Evolutionary conservation across 768 basidiomycete genomes (phyloP).

Genomic region (Pleurotus giganteus): DNA sequence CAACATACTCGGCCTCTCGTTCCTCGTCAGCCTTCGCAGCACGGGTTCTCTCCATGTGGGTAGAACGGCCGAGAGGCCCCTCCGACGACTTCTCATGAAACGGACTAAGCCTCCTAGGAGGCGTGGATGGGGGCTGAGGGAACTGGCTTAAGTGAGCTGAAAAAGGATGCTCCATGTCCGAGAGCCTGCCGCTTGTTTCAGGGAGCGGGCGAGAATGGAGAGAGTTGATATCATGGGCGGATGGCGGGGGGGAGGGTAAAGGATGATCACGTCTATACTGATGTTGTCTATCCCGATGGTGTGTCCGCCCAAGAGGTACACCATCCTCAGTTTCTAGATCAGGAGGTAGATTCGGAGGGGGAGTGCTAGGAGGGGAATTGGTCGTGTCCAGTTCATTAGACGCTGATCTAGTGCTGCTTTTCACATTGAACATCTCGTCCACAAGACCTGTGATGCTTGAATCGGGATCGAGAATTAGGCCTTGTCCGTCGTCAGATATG

Average conservation of each 20-base stretch:
- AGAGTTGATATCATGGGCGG: slow-evolving; percentile 1
- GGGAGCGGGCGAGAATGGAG: slow-evolving; percentile 3
- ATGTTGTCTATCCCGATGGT: slow-evolving; percentile 48
- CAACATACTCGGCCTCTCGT: slow-evolving; percentile 21
- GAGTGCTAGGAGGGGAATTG: slow-evolving; percentile 29
- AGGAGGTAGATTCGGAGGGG: slow-evolving; percentile 47
- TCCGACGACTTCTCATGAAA: slow-evolving; percentile 24
- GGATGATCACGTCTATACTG: slow-evolving; percentile 1
- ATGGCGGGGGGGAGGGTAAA: neutral
- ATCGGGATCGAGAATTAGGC: slow-evolving; percentile 41
- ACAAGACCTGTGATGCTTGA: slow-evolving; percentile 71
- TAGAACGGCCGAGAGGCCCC: slow-evolving; percentile 32
- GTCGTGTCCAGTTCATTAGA: neutral
- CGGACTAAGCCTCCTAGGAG: slow-evolving; percentile 1
- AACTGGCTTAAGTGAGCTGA: slow-evolving; percentile 27
- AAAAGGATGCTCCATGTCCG: slow-evolving; percentile 30
- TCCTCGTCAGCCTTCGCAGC: slow-evolving; percentile 28
- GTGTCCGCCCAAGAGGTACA: slow-evolving; percentile 60
- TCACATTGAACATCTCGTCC: slow-evolving; percentile 57
- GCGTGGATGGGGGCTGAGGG: slow-evolving; percentile 18
- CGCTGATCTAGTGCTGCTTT: slow-evolving; percentile 19
- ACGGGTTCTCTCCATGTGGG: slow-evolving; percentile 29
- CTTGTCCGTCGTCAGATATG: slow-evolving; percentile 37
- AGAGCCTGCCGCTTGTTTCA: slow-evolving; percentile 27
- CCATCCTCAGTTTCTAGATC: slow-evolving; percentile 65